phyloP scores from a whole-genome alignment of 2,329 filamentous ascomycete species.

The Fusarium siculi region DNA sequence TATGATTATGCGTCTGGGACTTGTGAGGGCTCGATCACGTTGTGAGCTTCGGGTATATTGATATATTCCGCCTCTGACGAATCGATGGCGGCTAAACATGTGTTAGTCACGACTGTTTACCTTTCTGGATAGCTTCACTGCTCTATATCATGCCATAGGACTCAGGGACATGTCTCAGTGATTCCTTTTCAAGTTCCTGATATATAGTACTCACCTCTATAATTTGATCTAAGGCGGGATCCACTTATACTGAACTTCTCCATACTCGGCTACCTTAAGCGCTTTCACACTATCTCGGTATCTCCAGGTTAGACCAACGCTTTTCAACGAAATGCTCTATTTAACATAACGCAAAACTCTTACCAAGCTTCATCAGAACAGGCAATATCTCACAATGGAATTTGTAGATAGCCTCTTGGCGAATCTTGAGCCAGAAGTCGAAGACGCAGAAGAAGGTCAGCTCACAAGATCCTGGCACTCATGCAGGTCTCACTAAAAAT shows the following conservation, averaged over 20 bases:
- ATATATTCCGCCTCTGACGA: background rate
- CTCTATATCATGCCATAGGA: background rate
- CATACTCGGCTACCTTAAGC: background rate
- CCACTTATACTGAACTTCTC: slow-evolving; percentile 5
- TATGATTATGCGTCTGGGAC: too few species aligned
- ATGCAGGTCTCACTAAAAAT: slow-evolving; percentile 6
- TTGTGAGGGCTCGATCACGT: background rate
- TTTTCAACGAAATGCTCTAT: background rate
- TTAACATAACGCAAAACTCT: background rate
- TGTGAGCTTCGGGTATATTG: background rate
- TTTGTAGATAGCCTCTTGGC: slow-evolving; percentile 40
- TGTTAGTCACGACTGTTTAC: background rate
- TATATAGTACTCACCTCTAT: background rate
- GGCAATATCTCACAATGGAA: slow-evolving; percentile 16
- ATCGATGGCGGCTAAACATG: background rate
- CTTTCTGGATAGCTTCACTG: background rate
- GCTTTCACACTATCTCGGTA: background rate
- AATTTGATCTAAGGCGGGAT: background rate
- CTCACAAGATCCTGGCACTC: background rate
- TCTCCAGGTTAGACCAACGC: background rate
- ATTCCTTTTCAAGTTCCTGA: background rate
- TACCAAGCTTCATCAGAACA: background rate
- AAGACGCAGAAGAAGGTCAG: slow-evolving; percentile 61
- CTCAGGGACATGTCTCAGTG: background rate
- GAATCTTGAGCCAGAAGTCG: slow-evolving; percentile 56